Base-by-base conservation (phyloP, 257 asterid species). In the Jasminum sambac region DNA sequence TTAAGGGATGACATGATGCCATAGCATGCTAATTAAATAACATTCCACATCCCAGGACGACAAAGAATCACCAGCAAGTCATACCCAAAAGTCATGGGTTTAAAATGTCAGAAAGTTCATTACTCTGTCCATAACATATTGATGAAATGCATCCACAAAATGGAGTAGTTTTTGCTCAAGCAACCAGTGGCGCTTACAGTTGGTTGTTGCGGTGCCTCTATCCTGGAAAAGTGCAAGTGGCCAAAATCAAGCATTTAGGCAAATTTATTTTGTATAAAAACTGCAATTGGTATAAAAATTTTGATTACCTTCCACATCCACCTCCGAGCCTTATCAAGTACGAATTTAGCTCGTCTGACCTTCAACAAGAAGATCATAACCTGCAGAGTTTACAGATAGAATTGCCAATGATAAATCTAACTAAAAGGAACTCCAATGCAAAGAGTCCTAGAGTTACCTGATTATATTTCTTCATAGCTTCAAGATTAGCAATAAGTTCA, bases 111-210 rank as follows among this genome's bases (percentile, higher is more conserved):
- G 69, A 60, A 75, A 71, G 42, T 57, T 62, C 72, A 70, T 75
- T 87, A 92, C 97, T 80, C 99, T 85, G 85, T 94, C 99, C 99
- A 94, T 94, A 74, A 91, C 96, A 75, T 91, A 94, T 76, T 94
- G 98, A 84, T 94, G 98, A 84, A 94, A 94, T 60, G 98, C 99
- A 81, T 94, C 96, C 74, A 94, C 96, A 75, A 94, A 94, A 85
- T 94, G 96, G 72, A 94, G 95, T 73, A 94, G 83, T 73, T 94
- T 91, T 77, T 94, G 98, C 82, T 88, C 96, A 25, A 94, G 88
- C 80, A 94, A 84, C 98, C 95, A 89, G 83, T 86, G 96, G 75
- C 89, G 95, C 81, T 94, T 91, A 78, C 85, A 79, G 73, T 75
- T 89, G 43, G 76, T 79, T 78, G 89, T 79, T 66, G 85, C 77